Evolutionary conservation across 306 rosid species (phyloP).

Genomic region (Dicorynia guianensis): DNA sequence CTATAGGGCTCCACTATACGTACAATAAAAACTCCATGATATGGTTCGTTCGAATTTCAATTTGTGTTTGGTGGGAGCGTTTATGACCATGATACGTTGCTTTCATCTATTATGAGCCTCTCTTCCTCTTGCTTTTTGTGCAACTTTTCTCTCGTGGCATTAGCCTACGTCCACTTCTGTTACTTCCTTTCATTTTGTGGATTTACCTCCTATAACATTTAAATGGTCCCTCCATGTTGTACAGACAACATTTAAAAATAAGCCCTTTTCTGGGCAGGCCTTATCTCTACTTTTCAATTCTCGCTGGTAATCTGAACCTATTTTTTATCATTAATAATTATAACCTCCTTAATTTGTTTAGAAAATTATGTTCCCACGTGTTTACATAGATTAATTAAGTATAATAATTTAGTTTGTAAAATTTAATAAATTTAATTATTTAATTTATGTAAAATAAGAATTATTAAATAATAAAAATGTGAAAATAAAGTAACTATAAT

Average conservation of each 20-base stretch:
- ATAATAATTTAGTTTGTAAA: no score
- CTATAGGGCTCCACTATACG: not conserved
- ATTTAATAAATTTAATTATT: not conserved
- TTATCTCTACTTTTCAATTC: constrained; percentile 9
- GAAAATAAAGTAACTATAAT: not conserved
- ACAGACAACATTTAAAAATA: not conserved
- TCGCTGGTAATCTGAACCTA: constrained; percentile 36
- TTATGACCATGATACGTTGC: constrained; percentile 28
- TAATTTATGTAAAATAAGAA: not conserved
- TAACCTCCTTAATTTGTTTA: not conserved
- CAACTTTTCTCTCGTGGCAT: not conserved
- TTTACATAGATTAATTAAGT: no score
- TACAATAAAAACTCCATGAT: not conserved
- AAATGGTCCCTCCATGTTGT: constrained; percentile 36
- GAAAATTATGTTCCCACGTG: no score
- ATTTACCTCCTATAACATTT: constrained; percentile 21
- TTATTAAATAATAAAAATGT: no score
- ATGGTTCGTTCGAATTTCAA: constrained; percentile 20
- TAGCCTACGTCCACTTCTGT: not conserved
- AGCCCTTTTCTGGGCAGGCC: constrained; percentile 9
- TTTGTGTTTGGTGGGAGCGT: constrained; percentile 51
- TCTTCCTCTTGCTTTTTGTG: constrained; percentile 12
- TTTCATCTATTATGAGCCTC: constrained; percentile 1
- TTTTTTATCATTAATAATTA: constrained; percentile 14
- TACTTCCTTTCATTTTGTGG: not conserved